These are phyloP conservation scores for Gigaspora rosea DNA, from an alignment of 192 early-diverging fungal species.

Conservation along the genomic window DNA sequence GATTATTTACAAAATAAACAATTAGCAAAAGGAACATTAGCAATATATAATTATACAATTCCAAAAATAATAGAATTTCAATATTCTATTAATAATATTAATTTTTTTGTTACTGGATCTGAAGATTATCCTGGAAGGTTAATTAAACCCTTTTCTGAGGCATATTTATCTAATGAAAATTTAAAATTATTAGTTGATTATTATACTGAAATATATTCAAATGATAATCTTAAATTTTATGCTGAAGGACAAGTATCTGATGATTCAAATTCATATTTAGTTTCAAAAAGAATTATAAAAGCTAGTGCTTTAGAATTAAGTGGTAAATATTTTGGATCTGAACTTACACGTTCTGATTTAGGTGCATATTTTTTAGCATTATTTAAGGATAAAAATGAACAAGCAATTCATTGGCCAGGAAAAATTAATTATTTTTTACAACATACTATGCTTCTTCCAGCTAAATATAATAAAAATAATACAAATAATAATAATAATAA, in stretches of 20 bases:
- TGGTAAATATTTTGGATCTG: background rate
- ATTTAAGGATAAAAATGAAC: background rate
- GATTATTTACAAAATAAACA: background rate
- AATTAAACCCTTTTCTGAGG: background rate
- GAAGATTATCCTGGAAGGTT: background rate
- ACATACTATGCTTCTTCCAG: background rate
- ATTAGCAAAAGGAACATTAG: background rate
- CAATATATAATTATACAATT: background rate
- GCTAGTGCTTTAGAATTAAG: background rate
- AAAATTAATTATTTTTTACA: background rate
- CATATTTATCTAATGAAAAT: background rate
- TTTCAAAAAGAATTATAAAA: background rate
- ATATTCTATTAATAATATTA: background rate
- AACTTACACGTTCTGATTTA: background rate
- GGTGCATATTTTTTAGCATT: background rate
- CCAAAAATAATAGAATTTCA: background rate
- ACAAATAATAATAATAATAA: too few relatives aligned
- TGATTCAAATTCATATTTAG: background rate
- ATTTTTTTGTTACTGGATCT: background rate
- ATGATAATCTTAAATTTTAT: background rate
- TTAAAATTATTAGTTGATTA: background rate
- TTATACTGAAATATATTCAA: background rate
- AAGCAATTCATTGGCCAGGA: background rate
- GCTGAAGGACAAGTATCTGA: background rate
- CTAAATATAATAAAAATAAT: too few relatives aligned